Evolutionary conservation across 306 rosid genomes (phyloP).

Genomic region (Astragalus glycyphyllos): DNA sequence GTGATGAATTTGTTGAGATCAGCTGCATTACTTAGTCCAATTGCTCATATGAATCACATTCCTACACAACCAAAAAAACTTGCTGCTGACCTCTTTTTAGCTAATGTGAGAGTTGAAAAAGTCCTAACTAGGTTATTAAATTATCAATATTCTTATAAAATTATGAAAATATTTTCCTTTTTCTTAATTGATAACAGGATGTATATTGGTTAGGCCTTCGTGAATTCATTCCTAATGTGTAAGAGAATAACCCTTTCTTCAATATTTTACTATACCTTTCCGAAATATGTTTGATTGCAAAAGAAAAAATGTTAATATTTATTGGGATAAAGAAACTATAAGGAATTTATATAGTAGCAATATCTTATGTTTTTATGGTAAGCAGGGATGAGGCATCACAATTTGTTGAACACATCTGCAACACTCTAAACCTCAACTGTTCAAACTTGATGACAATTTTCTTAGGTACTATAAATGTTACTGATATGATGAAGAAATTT

Average conservation of each 20-base stretch:
- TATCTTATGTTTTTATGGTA: slow-evolving; percentile 4
- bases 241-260: slow-evolving; percentile 20
- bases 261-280: not conserved
- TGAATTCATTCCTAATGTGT: slow-evolving; percentile 66
- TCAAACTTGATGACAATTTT: slow-evolving; percentile 50
- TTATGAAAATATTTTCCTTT: slow-evolving; percentile 17
- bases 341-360: not conserved
- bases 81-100: slow-evolving; percentile 55
- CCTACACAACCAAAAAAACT: slow-evolving; percentile 46
- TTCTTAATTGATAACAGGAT: slow-evolving; percentile 48
- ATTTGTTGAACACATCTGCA: slow-evolving; percentile 54
- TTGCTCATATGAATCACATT: slow-evolving; percentile 66
- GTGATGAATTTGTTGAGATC: slow-evolving; percentile 59
- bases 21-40: slow-evolving; percentile 77
- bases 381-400: slow-evolving; percentile 49
- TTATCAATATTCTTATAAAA: not conserved
- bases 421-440: slow-evolving; percentile 57
- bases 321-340: no score
- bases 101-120: slow-evolving; percentile 48
- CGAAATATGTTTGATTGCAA: not conserved
- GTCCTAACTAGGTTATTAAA: not conserved
- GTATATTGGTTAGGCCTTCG: slow-evolving; percentile 58
- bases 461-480: slow-evolving; percentile 58
- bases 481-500: not conserved
- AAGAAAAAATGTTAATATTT: not conserved